phyloP scores from a whole-genome alignment of 1,284 basidiomycete genomes.

The Quambalaria eucalypti region DNA sequence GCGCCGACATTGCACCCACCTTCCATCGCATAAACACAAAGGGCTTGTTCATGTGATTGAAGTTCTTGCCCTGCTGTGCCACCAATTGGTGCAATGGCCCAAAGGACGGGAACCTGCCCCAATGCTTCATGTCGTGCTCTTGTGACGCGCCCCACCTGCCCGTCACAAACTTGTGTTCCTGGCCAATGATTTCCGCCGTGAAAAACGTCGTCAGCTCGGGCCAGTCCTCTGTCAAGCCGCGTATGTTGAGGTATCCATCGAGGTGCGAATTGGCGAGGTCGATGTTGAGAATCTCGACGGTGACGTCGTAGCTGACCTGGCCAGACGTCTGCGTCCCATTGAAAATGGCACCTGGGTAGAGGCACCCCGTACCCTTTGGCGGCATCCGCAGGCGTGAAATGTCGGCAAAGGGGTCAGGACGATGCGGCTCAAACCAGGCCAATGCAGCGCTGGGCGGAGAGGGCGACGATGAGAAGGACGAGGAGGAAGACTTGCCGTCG shows the following conservation, averaged over 20 bases:
- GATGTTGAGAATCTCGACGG: slow-evolving; percentile 38
- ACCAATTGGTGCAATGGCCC: slow-evolving; percentile 18
- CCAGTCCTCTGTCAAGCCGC: slow-evolving; percentile 44
- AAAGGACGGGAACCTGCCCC: slow-evolving; percentile 36
- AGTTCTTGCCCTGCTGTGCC: slow-evolving; percentile 18
- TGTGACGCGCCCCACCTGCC: slow-evolving; percentile 42
- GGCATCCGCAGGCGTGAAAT: slow-evolving; percentile 16
- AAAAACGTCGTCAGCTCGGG: slow-evolving; percentile 46
- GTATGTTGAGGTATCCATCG: slow-evolving; percentile 44
- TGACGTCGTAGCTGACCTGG: slow-evolving; percentile 38
- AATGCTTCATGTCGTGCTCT: slow-evolving; percentile 40
- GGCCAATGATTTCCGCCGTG: slow-evolving; percentile 43
- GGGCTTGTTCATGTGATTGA: slow-evolving; percentile 31
- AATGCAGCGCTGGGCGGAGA: not conserved
- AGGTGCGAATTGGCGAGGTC: slow-evolving; percentile 36
- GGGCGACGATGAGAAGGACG: not conserved
- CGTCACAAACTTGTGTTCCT: slow-evolving; percentile 32
- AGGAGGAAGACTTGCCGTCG: not conserved
- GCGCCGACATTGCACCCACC: no score
- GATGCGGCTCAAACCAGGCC: slow-evolving; percentile 23
- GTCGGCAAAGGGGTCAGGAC: slow-evolving; percentile 27
- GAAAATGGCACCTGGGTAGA: slow-evolving; percentile 39
- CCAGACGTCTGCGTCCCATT: slow-evolving; percentile 38
- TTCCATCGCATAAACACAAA: slow-evolving; percentile 88
- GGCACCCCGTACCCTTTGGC: slow-evolving; percentile 24